Conservation (phyloP, 345 rosid species). For the Citrus cavaleriei region DNA sequence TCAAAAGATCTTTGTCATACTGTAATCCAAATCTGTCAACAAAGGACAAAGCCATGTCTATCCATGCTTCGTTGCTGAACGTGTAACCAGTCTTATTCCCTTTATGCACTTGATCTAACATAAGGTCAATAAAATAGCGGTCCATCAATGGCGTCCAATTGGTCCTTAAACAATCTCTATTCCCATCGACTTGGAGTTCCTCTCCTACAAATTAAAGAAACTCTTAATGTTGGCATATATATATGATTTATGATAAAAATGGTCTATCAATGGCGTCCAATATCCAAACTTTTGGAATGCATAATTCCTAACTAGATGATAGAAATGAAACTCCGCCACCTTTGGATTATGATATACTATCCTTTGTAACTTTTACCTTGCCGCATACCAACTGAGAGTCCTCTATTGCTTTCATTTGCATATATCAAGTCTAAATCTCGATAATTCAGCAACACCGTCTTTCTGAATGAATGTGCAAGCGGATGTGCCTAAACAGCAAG, state of each 20-base stretch:
- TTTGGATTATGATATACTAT: constrained; percentile 8
- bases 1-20: constrained; percentile 32
- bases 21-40: constrained; percentile 41
- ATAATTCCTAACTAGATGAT: neutral
- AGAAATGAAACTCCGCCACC: constrained; percentile 19
- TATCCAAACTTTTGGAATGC: neutral
- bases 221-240: neutral
- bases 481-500: constrained; percentile 31
- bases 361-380: constrained; percentile 16
- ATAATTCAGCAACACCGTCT: constrained; percentile 34
- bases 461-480: constrained; percentile 31
- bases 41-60: constrained; percentile 38
- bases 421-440: constrained; percentile 38
- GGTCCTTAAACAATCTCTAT: constrained; percentile 22
- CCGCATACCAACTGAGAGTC: constrained; percentile 10
- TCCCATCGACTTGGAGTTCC: constrained; percentile 14
- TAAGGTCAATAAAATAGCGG: constrained; percentile 47
- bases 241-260: too few relatives aligned
- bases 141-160: constrained; percentile 49
- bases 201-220: constrained; percentile 25
- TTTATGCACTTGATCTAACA: constrained; percentile 36
- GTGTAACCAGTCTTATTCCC: constrained; percentile 25
- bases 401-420: constrained; percentile 26
- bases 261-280: too few relatives aligned
- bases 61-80: constrained; percentile 32